Percentiles rank a stretch among this genome's conserved stretches.
Evolutionary conservation across 257 asterid genomes (phyloP).

Genomic region (Asclepias syriaca): DNA sequence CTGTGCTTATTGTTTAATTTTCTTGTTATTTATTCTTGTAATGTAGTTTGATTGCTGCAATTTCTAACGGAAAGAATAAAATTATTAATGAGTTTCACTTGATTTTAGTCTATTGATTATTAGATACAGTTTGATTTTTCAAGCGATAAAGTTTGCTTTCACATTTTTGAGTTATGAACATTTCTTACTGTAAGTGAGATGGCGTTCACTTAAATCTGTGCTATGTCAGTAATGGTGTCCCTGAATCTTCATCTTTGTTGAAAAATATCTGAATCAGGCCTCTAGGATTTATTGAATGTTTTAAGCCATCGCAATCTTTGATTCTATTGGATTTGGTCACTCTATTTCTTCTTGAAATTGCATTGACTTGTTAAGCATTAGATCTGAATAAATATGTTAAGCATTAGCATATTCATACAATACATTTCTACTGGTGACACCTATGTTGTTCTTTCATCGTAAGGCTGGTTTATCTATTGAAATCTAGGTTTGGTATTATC

Average conservation of each 20-base stretch:
- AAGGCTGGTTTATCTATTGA: not conserved
- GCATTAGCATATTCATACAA: not conserved
- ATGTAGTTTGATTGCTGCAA: too few species aligned
- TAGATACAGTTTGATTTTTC: not conserved
- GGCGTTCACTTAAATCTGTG: not conserved
- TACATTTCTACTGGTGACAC: too few species aligned
- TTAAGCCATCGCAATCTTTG: not conserved
- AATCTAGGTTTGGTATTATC: not conserved
- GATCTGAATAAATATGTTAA: not conserved
- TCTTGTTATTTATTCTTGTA: too few species aligned
- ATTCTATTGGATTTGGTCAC: not conserved
- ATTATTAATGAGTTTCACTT: not conserved
- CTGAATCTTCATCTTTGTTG: not conserved
- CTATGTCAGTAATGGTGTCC: not conserved
- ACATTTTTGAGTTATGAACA: not conserved
- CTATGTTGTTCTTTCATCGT: too few species aligned
- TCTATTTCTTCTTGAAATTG: not conserved
- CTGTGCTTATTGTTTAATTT: too few species aligned
- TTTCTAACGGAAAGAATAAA: too few species aligned
- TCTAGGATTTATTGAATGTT: not conserved
- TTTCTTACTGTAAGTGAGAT: not conserved
- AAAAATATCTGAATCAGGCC: not conserved
- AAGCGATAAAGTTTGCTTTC: not conserved
- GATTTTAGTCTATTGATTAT: not conserved
- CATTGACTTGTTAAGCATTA: not conserved